phyloP scores from a whole-genome alignment of 2,329 filamentous ascomycete genomes.

The Aspergillus aculeatinus region DNA sequence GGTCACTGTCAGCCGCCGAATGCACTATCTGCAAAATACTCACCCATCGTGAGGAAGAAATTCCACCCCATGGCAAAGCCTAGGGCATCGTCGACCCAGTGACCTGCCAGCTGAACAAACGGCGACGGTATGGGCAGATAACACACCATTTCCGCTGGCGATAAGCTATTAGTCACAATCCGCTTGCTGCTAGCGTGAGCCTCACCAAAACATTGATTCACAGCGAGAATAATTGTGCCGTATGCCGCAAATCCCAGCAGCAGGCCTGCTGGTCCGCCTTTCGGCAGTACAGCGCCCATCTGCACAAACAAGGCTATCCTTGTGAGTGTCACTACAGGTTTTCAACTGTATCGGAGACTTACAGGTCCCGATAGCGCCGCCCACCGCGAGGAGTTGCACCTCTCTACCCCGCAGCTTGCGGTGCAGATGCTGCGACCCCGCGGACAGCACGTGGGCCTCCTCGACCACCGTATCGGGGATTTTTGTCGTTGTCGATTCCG shows the following conservation, averaged over 20 bases:
- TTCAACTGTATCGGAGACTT: conserved; percentile 8
- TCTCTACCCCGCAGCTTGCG: conserved; percentile 33
- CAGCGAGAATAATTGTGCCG: conserved; percentile 29
- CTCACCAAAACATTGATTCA: conserved; percentile 31
- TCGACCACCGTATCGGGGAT: background rate
- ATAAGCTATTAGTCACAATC: background rate
- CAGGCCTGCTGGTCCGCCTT: conserved; percentile 36
- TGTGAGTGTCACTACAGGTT: background rate
- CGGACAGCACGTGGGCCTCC: background rate
- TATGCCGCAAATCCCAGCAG: conserved; percentile 30
- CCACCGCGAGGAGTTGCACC: conserved; percentile 36
- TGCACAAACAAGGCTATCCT: conserved; percentile 26
- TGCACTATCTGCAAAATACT: background rate
- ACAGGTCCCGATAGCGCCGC: conserved; percentile 38
- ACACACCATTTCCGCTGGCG: conserved; percentile 29
- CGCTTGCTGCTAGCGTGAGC: background rate
- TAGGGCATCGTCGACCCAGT: conserved; percentile 32
- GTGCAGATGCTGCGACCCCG: conserved; percentile 27
- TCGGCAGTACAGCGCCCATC: conserved; percentile 36
- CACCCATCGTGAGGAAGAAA: conserved; percentile 29
- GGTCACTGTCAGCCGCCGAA: background rate
- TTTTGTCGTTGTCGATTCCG: background rate
- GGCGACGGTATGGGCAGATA: conserved; percentile 29
- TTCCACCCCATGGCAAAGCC: conserved; percentile 34
- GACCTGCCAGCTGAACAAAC: conserved; percentile 25